phyloP scores from a whole-genome alignment of 768 basidiomycete species.

The Peribolospora kevripleyi region DNA sequence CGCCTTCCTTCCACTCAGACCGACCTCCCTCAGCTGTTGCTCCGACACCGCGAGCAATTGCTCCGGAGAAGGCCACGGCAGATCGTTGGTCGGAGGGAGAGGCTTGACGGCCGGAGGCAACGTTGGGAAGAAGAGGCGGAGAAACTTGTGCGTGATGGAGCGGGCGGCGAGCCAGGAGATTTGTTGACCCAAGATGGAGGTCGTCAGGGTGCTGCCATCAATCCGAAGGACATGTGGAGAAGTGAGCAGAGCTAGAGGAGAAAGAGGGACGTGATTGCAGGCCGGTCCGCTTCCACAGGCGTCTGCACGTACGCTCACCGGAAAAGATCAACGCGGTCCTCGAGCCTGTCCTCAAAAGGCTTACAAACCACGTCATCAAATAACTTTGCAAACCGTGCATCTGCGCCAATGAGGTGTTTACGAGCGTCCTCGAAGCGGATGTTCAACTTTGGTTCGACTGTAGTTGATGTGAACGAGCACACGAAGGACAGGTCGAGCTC shows the following conservation, averaged over 20 bases:
- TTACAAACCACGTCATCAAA: constrained; percentile 43
- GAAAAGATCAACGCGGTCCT: constrained; percentile 61
- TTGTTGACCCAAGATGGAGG: constrained; percentile 49
- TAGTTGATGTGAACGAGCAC: background rate
- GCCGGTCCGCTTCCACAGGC: no score
- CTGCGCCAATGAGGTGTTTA: constrained; percentile 38
- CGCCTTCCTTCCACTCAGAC: constrained; percentile 60
- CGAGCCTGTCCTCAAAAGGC: constrained; percentile 37
- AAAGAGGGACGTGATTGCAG: background rate
- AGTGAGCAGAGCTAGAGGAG: background rate
- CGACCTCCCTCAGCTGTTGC: constrained; percentile 39
- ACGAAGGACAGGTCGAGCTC: background rate
- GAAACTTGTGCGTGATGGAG: constrained; percentile 55
- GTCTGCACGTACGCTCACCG: constrained; percentile 24
- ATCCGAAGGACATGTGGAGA: background rate
- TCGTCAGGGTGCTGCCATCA: constrained; percentile 35
- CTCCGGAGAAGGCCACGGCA: constrained; percentile 40
- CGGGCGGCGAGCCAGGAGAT: constrained; percentile 71
- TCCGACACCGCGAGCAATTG: constrained; percentile 29
- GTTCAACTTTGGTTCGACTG: constrained; percentile 44
- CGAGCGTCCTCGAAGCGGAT: constrained; percentile 61
- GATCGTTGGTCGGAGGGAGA: constrained; percentile 2
- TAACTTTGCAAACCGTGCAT: constrained; percentile 43
- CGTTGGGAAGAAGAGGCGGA: constrained; percentile 45
- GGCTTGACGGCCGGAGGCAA: constrained; percentile 35